These are phyloP conservation scores for Apophysomyces variabilis DNA, from an alignment of 371 early-diverging fungal genomes.

Conservation along the genomic window DNA sequence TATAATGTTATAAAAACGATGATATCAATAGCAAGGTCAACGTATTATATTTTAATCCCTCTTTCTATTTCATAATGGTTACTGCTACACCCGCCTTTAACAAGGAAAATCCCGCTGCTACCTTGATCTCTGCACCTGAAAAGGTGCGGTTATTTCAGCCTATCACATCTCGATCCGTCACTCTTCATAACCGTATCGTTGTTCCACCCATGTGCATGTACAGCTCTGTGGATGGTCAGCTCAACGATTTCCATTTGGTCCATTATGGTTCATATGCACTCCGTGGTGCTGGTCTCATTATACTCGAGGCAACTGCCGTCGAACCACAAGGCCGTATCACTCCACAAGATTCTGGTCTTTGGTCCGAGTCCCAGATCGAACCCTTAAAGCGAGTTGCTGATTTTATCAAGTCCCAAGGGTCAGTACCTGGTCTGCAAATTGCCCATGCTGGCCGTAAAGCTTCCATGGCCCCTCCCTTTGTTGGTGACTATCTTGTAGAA, in stretches of 20 bases:
- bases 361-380: slow-evolving; percentile 76
- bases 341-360: slow-evolving; percentile 76
- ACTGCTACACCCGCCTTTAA: slow-evolving; percentile 15
- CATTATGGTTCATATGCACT: slow-evolving; percentile 77
- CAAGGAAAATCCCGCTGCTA: slow-evolving; percentile 22
- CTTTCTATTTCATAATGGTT: background rate
- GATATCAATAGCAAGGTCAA: background rate
- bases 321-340: slow-evolving; percentile 78
- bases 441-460: slow-evolving; percentile 88
- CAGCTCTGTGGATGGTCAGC: slow-evolving; percentile 27
- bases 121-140: slow-evolving; percentile 19
- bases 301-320: slow-evolving; percentile 85
- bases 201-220: slow-evolving; percentile 85
- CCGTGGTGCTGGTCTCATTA: slow-evolving; percentile 74
- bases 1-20: background rate
- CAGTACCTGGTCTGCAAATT: slow-evolving; percentile 73
- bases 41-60: background rate
- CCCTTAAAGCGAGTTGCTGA: slow-evolving; percentile 64
- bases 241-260: slow-evolving; percentile 56
- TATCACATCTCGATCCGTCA: slow-evolving; percentile 58
- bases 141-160: slow-evolving; percentile 66
- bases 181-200: slow-evolving; percentile 74
- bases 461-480: slow-evolving; percentile 59
- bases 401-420: slow-evolving; percentile 66
- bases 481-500: slow-evolving; percentile 58